phyloP scores from a whole-genome alignment of 176 grass and related monocot genomes.

The Guadua angustifolia region DNA sequence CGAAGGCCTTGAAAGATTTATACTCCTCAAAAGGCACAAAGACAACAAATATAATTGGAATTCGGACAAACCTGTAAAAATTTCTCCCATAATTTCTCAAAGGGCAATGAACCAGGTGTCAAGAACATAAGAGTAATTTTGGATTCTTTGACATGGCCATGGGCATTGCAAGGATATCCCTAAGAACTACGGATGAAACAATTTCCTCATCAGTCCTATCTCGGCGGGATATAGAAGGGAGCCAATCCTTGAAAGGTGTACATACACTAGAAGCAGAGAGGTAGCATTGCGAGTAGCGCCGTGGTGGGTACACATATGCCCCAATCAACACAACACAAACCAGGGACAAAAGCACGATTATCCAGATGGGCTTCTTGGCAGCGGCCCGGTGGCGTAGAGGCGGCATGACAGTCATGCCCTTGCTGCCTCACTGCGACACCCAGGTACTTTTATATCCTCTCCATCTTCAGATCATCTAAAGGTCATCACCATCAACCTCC shows the following conservation, averaged over 20 bases:
- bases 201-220: constrained; percentile 82
- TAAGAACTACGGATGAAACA: constrained; percentile 64
- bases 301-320: constrained; percentile 78
- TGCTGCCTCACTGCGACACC: constrained; percentile 49
- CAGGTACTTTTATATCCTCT: constrained; percentile 52
- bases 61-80: constrained; percentile 75
- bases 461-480: constrained; percentile 40
- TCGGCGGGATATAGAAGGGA: constrained; percentile 55
- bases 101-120: constrained; percentile 86
- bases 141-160: constrained; percentile 58
- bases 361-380: constrained; percentile 86
- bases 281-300: constrained; percentile 75
- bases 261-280: constrained; percentile 79
- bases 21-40: constrained; percentile 32
- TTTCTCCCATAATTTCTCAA: constrained; percentile 93
- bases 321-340: constrained; percentile 72
- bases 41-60: constrained; percentile 19
- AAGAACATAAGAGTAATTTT: constrained; percentile 95
- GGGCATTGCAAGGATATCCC: constrained; percentile 79
- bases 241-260: constrained; percentile 73
- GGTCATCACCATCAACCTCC: constrained; percentile 32
- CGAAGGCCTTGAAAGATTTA: background rate
- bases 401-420: constrained; percentile 68
- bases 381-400: constrained; percentile 51
- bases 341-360: constrained; percentile 78